Evolutionary conservation across 1,139 yeast species (phyloP), one percentile per base, ranked within the genome.

Genomic region (Yamadazyma siamensis): DNA sequence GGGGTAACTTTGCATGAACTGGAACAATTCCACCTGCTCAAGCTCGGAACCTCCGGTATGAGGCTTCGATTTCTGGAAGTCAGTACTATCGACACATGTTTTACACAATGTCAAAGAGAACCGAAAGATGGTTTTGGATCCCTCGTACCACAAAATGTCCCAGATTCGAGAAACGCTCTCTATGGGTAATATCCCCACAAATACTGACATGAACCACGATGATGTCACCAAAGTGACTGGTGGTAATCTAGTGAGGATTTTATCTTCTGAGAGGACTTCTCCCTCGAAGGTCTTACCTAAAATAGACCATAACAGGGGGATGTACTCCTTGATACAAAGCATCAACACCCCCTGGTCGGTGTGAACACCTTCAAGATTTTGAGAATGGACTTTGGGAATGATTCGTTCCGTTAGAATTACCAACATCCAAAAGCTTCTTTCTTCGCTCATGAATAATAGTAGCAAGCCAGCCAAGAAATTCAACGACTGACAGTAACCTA

Each of bases 161-260:
- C 98, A 91, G 0, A 91, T 81, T 35, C 97, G 63, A 30, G 91
- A 62, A 8, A 86, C 82, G 0, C 94, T 78, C 51, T 91, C 97
- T 12, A 86, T 76, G 0, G 97, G 98, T 24, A 91, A 59, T 2
- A 80, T 76, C 0, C 95, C 95, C 23, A 89, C 87, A 59, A 84
- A 91, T 5, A 87, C 75, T 41, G 96, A 84, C 98, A 91, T 91
- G 54, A 91, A 91, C 98, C 98, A 91, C 28, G 95, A 81, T 0
- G 96, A 89, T 0, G 97, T 89, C 42, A 95, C 94, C 25, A 91
- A 67, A 1, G 96, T 85, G 4, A 91, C 77, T 1, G 96, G 95
- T 1, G 98, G 98, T 30, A 88, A 59, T 43, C 83, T 78, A 13
- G 77, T 66, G 29, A 89, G 65, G 32, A 83, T 81, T 34, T 61